A percentile compares a stretch with the other conserved stretches of the same genome.
phyloP scores from a whole-genome alignment of 2,329 filamentous ascomycete species.

The Polytolypa hystricis region DNA sequence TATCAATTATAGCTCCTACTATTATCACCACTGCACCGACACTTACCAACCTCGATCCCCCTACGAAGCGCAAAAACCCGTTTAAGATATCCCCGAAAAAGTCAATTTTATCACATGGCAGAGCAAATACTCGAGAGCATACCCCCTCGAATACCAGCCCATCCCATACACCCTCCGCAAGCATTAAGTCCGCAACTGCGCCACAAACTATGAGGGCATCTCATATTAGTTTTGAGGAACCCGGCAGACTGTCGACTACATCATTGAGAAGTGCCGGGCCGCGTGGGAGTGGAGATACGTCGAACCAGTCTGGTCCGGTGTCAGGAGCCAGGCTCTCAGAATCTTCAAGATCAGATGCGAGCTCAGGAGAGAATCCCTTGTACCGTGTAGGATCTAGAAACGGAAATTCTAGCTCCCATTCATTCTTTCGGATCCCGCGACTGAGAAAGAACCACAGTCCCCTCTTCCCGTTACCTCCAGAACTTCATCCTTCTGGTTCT shows the following conservation, averaged over 20 bases:
- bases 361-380: conserved; percentile 55
- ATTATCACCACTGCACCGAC: conserved; percentile 93
- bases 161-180: not conserved
- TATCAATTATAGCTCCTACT: conserved; percentile 34
- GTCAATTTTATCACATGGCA: conserved; percentile 22
- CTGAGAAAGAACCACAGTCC: conserved; percentile 64
- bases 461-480: conserved; percentile 81
- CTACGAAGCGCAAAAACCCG: conserved; percentile 29
- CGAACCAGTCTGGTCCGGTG: conserved; percentile 50
- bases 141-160: conserved; percentile 5
- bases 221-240: conserved; percentile 52
- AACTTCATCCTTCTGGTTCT: conserved; percentile 44
- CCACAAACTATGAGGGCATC: conserved; percentile 24
- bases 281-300: conserved; percentile 52
- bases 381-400: conserved; percentile 52
- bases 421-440: conserved; percentile 72
- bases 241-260: conserved; percentile 39
- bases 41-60: conserved; percentile 44
- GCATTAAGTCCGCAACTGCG: conserved; percentile 16
- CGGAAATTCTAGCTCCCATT: conserved; percentile 53
- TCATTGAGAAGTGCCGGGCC: conserved; percentile 37
- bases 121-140: conserved; percentile 9
- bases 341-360: conserved; percentile 81
- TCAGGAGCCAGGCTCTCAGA: conserved; percentile 62
- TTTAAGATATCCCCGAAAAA: conserved; percentile 27